Base-by-base conservation (phyloP, 306 rosid species). In the Urtica urens region DNA sequence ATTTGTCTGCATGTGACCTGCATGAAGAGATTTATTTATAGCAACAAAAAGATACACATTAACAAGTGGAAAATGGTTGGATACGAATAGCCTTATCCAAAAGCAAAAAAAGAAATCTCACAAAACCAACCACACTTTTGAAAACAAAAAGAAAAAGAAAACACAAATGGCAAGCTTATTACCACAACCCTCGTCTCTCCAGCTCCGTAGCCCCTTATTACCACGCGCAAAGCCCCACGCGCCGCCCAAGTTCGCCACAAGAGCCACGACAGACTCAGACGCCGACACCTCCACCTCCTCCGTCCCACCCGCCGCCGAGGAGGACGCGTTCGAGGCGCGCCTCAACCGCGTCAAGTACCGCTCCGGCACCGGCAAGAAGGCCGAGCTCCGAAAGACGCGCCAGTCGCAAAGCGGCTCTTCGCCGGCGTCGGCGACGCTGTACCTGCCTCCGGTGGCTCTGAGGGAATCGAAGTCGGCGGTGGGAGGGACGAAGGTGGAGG, bases 291-390 rank as follows among this genome's bases (percentile, higher is more conserved):
- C 78, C 0, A 55, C 93, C 11, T 49, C 72, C 17, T 49, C 83
- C 4, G 78, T 72, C 22, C 25, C 69, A 21, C 11, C 70, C 20
- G 6, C 6, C 0, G 18, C 70, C 6, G 44, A 24, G 18, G 55
- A 39, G 33, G 51, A 56, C 7, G 76, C 26, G 42, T 76, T 80
- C 68, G 88, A 76, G 37, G 38, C 29, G n/a, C 78, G 83, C 19
- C 68, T 80, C 34, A 55, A 47, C 62, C 44, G 71, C 19, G 59
- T 80, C 62, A 74, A 74, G 5, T 53, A 71, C 92, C 80, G 87
- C 34, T 75, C 95, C 46, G 97, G 95, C 2, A 73, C 73, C 0
- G 95, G 95, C 0, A 90, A 84, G 80, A 90, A 90, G 55, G 85
- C 95, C 13, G 92, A 81, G 75, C 1, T 49, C 4, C 72, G 95